Conservation (phyloP, 2,329 filamentous ascomycete genomes). For the Paracamarosporium sp. region DNA sequence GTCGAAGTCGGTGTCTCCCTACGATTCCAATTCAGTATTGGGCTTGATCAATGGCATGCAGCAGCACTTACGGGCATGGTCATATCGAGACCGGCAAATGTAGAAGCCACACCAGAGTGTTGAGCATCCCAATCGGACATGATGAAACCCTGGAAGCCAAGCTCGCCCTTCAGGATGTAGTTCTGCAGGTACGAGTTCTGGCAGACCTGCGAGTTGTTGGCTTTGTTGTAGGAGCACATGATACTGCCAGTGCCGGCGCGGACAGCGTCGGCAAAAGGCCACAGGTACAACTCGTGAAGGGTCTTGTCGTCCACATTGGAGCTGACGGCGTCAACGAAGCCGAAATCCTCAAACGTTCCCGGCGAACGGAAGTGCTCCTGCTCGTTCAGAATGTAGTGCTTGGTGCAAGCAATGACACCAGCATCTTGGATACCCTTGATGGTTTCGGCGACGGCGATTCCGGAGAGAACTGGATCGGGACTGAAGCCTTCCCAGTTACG, state of each 20-base stretch:
- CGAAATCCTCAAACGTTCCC: slow-evolving; percentile 63
- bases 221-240: slow-evolving; percentile 73
- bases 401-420: slow-evolving; percentile 77
- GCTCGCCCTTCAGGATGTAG: slow-evolving; percentile 76
- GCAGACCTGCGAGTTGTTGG: slow-evolving; percentile 82
- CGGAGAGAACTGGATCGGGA: slow-evolving; percentile 78
- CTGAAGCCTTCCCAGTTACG: slow-evolving; percentile 59
- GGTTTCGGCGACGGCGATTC: slow-evolving; percentile 73
- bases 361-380: slow-evolving; percentile 75
- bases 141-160: slow-evolving; percentile 82
- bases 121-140: slow-evolving; percentile 78
- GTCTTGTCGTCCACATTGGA: slow-evolving; percentile 69
- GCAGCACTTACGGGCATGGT: slow-evolving; percentile 62
- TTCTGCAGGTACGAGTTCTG: slow-evolving; percentile 81
- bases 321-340: slow-evolving; percentile 67
- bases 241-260: slow-evolving; percentile 58
- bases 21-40: neutral
- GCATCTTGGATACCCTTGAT: slow-evolving; percentile 82
- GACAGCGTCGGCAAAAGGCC: slow-evolving; percentile 62
- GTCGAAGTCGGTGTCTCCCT: slow-evolving; percentile 78
- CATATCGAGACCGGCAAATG: slow-evolving; percentile 81
- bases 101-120: slow-evolving; percentile 70
- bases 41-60: neutral
- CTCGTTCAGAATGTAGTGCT: slow-evolving; percentile 65
- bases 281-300: slow-evolving; percentile 69